These are phyloP conservation scores for Cytospora schulzeri DNA, from an alignment of 2,329 filamentous ascomycete species.

Conservation along the genomic window DNA sequence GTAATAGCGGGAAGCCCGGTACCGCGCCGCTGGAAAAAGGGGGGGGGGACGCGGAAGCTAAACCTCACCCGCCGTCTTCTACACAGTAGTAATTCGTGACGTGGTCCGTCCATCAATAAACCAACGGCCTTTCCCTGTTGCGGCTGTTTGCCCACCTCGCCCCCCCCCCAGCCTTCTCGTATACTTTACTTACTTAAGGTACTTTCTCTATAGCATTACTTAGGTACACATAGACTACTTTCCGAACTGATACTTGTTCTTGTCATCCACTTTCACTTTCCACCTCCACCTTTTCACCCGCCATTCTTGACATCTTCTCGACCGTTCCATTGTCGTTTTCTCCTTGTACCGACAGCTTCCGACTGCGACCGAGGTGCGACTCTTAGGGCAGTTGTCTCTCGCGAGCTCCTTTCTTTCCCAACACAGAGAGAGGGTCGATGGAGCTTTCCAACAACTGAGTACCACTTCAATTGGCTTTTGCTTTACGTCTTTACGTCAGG, in stretches of 20 bases:
- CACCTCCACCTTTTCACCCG: not conserved
- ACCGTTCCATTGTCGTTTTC: not conserved
- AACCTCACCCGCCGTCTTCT: not conserved
- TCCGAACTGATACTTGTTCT: not conserved
- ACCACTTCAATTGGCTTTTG: conserved; percentile 2
- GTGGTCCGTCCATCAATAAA: not conserved
- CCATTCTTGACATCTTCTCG: not conserved
- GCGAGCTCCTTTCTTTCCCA: not conserved
- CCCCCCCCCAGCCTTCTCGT: not conserved
- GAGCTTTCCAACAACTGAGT: conserved; percentile 16
- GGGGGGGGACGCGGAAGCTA: conserved; percentile 7
- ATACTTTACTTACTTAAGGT: not conserved
- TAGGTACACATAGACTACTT: not conserved
- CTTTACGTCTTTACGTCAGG: conserved; percentile 15
- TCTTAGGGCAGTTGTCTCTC: not conserved
- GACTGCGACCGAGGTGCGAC: not conserved
- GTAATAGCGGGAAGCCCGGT: not conserved
- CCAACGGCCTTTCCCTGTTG: not conserved
- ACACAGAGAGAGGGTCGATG: conserved; percentile 12
- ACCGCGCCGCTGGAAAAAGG: not conserved
- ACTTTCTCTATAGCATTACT: not conserved
- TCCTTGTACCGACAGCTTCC: not conserved
- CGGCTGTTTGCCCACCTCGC: no score
- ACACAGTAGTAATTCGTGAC: not conserved
- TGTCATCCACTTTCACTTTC: not conserved